Conservation (phyloP, 805 yeast genomes). For the Candida pseudoglaebosa region DNA sequence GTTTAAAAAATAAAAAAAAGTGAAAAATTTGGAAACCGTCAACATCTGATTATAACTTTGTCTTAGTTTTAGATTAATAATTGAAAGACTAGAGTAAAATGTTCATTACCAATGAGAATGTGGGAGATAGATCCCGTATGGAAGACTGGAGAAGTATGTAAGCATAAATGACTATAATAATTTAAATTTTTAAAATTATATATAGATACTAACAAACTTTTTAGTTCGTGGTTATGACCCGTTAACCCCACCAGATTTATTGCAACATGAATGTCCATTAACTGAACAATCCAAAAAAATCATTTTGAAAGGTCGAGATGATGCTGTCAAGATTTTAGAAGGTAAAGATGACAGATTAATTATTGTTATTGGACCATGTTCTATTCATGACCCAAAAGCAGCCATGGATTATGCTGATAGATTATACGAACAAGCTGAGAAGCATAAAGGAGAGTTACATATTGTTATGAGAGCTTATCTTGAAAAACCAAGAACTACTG, state of each 20-base stretch:
- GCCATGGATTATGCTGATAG: constrained; percentile 83
- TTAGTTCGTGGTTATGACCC: constrained; percentile 82
- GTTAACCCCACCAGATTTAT: constrained; percentile 87
- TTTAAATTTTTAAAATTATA: too few relatives aligned
- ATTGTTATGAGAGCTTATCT: constrained; percentile 96
- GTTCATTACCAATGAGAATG: constrained; percentile 81
- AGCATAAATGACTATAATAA: background rate
- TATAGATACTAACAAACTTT: constrained; percentile 14
- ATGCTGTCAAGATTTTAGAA: constrained; percentile 64
- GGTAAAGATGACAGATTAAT: constrained; percentile 86
- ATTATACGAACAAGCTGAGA: constrained; percentile 54
- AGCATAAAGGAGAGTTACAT: constrained; percentile 68
- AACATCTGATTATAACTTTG: background rate
- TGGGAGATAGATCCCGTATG: constrained; percentile 76
- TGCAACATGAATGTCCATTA: constrained; percentile 81
- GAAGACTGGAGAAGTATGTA: constrained; percentile 50
- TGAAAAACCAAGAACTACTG: constrained; percentile 98
- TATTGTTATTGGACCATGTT: constrained; percentile 94
- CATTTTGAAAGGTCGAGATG: constrained; percentile 73
- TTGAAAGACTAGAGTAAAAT: constrained; percentile 40
- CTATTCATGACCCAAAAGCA: constrained; percentile 90
- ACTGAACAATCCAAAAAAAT: constrained; percentile 54
- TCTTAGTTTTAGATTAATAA: too few relatives aligned
- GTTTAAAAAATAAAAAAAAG: background rate
- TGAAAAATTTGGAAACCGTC: background rate